Base-by-base conservation (phyloP, 1,139 yeast genomes). In the Geotrichum carabidarum region DNA sequence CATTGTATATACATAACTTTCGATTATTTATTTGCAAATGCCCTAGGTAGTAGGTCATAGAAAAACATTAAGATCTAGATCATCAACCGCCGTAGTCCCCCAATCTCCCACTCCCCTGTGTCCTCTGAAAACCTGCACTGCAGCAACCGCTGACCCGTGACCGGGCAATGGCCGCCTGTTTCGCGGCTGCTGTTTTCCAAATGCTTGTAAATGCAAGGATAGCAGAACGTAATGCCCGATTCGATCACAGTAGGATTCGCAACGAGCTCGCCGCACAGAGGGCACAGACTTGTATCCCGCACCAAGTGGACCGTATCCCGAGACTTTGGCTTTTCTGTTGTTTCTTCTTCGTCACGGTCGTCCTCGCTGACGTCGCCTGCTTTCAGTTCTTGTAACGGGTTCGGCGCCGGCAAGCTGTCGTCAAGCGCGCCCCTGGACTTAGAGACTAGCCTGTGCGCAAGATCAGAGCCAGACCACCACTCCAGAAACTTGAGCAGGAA, bases 401-500 rank as follows among this genome's bases (percentile, higher is more conserved):
- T 56, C 48, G 47, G 59, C 32, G 51, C 71, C 14, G 88, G 87
- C 36, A 83, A 71, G 27, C 78, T 75, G 44, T 63, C 68, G 15
- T 64, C 68, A 8, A 81, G 67, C 8, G 69, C 69, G 55, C 78
- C 77, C 6, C 83, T 74, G 54, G 77, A 78, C 50, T 76, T 78
- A 60, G 79, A 80, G 9, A 81, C 73, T 48, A 88, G 70, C 62
- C 83, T 82, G 5, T 78, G 73, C 0, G 89, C 84, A 63, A 89
- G 79, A 59, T 86, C 89, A 15, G 91, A 83, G 45, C 87, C 80
- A 59, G 84, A 83, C 95, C 96, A 91, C 98, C 98, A 91, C 68
- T 93, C 98, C 52, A 90, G 77, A 62, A 93, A 89, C 70, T 90
- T 89, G 60, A 93, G 77, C 37, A 86, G 68, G 67, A 93, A 91